Conservation (phyloP, 176 grass and related monocot genomes). For the Urochloa ruziziensis region DNA sequence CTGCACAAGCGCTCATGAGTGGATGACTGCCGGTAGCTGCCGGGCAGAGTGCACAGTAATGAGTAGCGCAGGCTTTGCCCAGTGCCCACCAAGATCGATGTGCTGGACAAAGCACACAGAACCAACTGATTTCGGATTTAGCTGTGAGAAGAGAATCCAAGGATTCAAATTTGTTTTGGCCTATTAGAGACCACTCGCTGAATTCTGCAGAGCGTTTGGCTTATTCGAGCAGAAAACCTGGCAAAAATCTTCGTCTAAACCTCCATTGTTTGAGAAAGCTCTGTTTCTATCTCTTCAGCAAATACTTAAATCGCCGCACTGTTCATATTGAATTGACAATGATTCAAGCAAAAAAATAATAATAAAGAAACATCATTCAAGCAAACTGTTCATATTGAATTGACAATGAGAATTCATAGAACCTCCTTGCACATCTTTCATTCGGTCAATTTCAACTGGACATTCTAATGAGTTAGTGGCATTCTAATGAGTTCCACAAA, state of each 20-base stretch:
- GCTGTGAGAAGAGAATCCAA: conserved; percentile 11
- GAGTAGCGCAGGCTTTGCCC: not conserved
- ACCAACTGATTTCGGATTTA: not conserved
- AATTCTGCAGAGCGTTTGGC: not conserved
- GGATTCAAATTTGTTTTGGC: not conserved
- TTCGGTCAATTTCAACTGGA: not conserved
- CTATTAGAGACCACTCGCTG: not conserved
- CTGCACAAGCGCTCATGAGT: not conserved
- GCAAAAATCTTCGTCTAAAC: not conserved
- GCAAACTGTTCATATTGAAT: no score
- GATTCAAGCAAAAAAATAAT: no score
- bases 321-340: no score
- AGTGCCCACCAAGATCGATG: not conserved
- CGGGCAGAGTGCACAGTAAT: not conserved
- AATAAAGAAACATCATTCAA: no score
- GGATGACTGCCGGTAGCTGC: not conserved
- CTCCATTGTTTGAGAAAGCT: not conserved
- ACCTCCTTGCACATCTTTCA: no score
- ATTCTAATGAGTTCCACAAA: no score
- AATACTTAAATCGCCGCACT: no score
- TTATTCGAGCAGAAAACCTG: not conserved
- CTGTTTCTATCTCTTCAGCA: no score
- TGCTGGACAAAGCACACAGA: conserved; percentile 5
- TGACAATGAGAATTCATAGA: no score
- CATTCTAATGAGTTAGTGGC: no score